Evolutionary conservation across 306 rosid genomes (phyloP).

Genomic region (Cajanus cajan): DNA sequence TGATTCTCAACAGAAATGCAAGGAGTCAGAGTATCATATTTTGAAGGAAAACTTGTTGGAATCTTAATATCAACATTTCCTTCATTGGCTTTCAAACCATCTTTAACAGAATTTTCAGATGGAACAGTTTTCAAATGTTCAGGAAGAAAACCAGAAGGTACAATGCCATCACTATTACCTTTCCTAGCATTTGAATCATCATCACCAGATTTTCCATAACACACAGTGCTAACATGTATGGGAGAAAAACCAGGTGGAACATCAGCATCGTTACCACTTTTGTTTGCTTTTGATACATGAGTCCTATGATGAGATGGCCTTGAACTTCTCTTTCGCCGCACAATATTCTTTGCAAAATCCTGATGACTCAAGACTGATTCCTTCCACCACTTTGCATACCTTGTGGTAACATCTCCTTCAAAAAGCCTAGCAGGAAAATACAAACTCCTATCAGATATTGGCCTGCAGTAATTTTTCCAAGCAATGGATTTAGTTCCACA

Average conservation of each 20-base stretch:
- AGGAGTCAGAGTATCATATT: no score
- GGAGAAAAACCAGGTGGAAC: constrained; percentile 29
- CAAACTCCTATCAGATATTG: constrained; percentile 3
- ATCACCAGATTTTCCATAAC: background rate
- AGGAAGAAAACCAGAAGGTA: constrained; percentile 12
- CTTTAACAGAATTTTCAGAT: background rate
- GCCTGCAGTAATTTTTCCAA: constrained; percentile 34
- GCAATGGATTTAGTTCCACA: constrained; percentile 11
- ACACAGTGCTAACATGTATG: background rate
- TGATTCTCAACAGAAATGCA: no score
- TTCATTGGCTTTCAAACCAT: background rate
- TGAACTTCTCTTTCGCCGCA: constrained; percentile 7
- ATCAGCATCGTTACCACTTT: constrained; percentile 14
- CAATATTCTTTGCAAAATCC: background rate
- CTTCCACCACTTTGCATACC: constrained; percentile 31
- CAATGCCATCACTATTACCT: background rate
- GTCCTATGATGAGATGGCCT: background rate
- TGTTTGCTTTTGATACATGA: background rate
- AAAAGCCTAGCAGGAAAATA: constrained; percentile 36
- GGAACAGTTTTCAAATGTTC: background rate
- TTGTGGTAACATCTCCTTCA: constrained; percentile 32
- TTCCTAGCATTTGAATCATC: background rate
- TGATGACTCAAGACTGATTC: background rate
- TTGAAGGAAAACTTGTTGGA: background rate
- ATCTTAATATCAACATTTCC: background rate